Conservation (phyloP, 192 early-diverging fungal species). For the Coemansia sp. region DNA sequence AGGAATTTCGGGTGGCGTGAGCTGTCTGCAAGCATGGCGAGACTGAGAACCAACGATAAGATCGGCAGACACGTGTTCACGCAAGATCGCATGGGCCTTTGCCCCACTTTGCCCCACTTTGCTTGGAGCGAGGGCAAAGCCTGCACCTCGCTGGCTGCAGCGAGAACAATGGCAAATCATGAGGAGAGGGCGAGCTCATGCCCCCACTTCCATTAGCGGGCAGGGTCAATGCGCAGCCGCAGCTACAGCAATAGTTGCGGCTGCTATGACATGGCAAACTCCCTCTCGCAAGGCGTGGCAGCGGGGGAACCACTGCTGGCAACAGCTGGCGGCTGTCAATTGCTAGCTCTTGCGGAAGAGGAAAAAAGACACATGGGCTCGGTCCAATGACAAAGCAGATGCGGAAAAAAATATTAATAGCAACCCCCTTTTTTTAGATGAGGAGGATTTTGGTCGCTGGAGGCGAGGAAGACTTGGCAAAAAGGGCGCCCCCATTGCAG, state of each 20-base stretch:
- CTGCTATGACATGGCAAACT: background rate
- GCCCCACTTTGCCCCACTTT: background rate
- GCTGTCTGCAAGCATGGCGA: background rate
- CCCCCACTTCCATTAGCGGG: background rate
- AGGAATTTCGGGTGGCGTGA: background rate
- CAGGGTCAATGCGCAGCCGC: background rate
- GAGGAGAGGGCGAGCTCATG: conserved; percentile 1
- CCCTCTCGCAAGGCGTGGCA: background rate
- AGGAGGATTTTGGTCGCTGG: background rate
- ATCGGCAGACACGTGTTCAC: conserved; percentile 1
- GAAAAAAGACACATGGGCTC: background rate
- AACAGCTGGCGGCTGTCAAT: background rate
- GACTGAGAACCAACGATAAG: background rate
- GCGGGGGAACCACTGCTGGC: background rate
- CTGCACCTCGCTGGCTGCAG: background rate
- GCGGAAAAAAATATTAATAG: background rate
- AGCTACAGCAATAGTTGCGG: background rate
- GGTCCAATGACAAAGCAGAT: conserved; percentile 1
- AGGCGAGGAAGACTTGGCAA: background rate
- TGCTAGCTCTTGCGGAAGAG: background rate
- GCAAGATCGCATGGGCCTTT: background rate
- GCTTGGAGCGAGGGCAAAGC: background rate
- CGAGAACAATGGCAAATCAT: background rate
- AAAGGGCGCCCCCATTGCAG: background rate
- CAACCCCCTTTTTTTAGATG: background rate